Evolutionary conservation across 768 basidiomycete genomes (phyloP).

Genomic region (Tubosaeta sp.): DNA sequence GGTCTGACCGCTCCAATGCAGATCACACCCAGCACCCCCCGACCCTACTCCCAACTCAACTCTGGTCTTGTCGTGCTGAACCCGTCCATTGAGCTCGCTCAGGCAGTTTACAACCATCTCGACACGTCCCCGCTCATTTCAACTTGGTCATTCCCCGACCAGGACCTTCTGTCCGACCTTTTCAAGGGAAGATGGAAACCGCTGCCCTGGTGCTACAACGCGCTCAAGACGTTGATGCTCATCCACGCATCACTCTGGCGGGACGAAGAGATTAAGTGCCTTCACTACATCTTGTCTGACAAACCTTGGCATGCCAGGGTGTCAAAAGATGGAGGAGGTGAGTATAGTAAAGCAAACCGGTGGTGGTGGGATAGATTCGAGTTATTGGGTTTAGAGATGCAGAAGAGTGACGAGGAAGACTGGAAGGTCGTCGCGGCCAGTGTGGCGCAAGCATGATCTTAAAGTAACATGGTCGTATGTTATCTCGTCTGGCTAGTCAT

Average conservation of each 20-base stretch:
- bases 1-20: constrained; percentile 43
- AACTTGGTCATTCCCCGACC: constrained; percentile 79
- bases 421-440: constrained; percentile 50
- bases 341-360: constrained; percentile 51
- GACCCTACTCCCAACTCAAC: constrained; percentile 83
- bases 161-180: constrained; percentile 80
- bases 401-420: constrained; percentile 39
- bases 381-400: constrained; percentile 39
- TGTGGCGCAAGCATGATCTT: constrained; percentile 32
- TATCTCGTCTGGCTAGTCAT: not conserved
- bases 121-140: constrained; percentile 47
- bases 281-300: constrained; percentile 83
- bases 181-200: constrained; percentile 79
- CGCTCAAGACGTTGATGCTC: constrained; percentile 77
- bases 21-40: constrained; percentile 47
- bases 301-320: constrained; percentile 77
- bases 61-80: constrained; percentile 83
- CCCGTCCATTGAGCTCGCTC: constrained; percentile 58
- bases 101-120: constrained; percentile 44
- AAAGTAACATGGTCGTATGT: not conserved
- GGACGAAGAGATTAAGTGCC: constrained; percentile 78
- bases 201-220: constrained; percentile 87
- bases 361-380: constrained; percentile 84
- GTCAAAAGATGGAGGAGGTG: constrained; percentile 34
- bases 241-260: constrained; percentile 77